A percentile compares a stretch with the other conserved stretches of the same genome.
Conservation (phyloP, 2,329 filamentous ascomycete genomes). For the Fusarium camptoceras region DNA sequence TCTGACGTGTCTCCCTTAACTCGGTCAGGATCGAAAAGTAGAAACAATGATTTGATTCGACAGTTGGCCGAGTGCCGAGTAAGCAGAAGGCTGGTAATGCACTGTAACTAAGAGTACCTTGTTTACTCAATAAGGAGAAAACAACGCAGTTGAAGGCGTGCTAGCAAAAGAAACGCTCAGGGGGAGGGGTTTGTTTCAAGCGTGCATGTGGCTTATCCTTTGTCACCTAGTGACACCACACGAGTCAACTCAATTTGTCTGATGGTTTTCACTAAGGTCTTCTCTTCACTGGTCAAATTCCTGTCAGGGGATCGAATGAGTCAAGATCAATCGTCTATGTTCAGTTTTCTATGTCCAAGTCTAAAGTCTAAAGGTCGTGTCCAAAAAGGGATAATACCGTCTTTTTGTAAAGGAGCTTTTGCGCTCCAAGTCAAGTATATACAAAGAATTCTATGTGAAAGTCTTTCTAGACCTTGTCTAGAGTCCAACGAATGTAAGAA, state of each 20-base stretch:
- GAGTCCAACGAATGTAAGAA: conserved; percentile 45
- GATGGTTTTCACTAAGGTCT: too few species aligned
- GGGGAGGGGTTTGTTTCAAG: conserved; percentile 18
- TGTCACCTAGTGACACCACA: conserved; percentile 1
- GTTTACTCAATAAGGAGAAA: not conserved
- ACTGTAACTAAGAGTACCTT: not conserved
- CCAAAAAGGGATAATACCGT: conserved; percentile 8
- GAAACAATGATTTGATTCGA: not conserved
- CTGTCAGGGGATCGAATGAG: not conserved
- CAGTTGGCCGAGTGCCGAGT: not conserved
- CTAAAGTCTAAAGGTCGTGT: conserved; percentile 30
- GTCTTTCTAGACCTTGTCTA: conserved; percentile 22
- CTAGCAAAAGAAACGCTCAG: conserved; percentile 5
- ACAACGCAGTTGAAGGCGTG: not conserved
- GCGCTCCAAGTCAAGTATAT: conserved; percentile 39
- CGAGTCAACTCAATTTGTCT: not conserved
- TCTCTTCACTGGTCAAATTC: not conserved
- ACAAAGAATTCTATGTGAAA: conserved; percentile 46
- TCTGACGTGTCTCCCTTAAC: conserved; percentile 37
- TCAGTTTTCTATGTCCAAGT: conserved; percentile 25
- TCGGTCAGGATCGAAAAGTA: not conserved
- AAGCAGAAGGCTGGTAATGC: conserved; percentile 2
- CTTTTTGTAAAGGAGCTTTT: conserved; percentile 26
- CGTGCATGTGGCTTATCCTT: conserved; percentile 24
- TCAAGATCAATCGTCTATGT: conserved; percentile 28